Conservation (phyloP, 768 basidiomycete genomes). For the Ramaria rubella region DNA sequence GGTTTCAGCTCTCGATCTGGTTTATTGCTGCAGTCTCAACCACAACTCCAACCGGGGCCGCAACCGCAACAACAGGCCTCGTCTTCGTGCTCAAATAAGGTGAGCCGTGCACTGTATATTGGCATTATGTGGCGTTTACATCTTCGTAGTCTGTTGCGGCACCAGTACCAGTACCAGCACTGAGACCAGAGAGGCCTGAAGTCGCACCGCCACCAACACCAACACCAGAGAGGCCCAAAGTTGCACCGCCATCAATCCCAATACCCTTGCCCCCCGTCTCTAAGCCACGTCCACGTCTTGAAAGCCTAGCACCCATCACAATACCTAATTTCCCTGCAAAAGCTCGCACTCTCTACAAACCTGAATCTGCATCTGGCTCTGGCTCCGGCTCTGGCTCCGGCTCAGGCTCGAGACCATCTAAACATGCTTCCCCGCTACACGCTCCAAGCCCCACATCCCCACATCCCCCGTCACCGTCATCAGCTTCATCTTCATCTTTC, state of each 20-base stretch:
- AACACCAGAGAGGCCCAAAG: too few species aligned
- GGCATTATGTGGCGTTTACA: neutral
- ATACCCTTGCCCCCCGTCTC: neutral
- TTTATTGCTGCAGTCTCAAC: too few species aligned
- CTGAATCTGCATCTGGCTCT: neutral
- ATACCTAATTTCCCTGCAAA: neutral
- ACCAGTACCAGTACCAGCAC: neutral
- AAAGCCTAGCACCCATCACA: neutral
- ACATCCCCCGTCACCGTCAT: neutral
- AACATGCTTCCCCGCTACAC: neutral
- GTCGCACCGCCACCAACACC: too few species aligned
- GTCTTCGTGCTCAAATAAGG: too few species aligned
- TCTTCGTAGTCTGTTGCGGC: neutral
- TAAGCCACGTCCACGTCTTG: neutral
- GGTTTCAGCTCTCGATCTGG: neutral
- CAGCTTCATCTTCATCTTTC: neutral
- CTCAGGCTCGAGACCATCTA: neutral
- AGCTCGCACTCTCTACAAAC: neutral
- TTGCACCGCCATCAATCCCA: too few species aligned
- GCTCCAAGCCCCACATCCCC: neutral
- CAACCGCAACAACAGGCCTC: too few species aligned
- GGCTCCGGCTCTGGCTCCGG: neutral
- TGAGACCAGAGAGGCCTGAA: neutral
- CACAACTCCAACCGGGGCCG: neutral
- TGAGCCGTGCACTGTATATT: too few species aligned